Evolutionary conservation across 1,139 yeast species (phyloP).

Genomic region (Hyphopichia burtonii): DNA sequence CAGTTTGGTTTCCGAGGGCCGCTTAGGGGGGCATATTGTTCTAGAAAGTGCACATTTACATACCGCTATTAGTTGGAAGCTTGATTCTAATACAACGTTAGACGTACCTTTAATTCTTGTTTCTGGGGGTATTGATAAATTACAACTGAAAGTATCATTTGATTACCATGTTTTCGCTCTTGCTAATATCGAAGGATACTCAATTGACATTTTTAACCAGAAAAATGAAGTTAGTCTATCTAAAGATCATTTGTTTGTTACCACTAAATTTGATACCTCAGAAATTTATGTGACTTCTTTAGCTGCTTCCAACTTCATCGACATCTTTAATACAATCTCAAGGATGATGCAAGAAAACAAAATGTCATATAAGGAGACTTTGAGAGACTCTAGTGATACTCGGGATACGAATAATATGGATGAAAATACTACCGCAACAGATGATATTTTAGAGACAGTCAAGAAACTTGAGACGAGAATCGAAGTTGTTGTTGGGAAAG

Average conservation of each 20-base stretch:
- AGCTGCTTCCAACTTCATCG: slow-evolving; percentile 79
- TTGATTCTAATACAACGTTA: slow-evolving; percentile 36
- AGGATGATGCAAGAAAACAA: slow-evolving; percentile 74
- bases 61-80: slow-evolving; percentile 72
- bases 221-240: slow-evolving; percentile 45
- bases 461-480: slow-evolving; percentile 56
- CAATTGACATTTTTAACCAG: slow-evolving; percentile 67
- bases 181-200: slow-evolving; percentile 48
- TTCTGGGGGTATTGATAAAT: slow-evolving; percentile 53
- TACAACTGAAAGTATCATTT: slow-evolving; percentile 65
- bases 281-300: slow-evolving; percentile 74
- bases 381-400: slow-evolving; percentile 48
- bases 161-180: slow-evolving; percentile 85
- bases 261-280: slow-evolving; percentile 53
- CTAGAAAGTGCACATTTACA: slow-evolving; percentile 53
- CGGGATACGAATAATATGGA: slow-evolving; percentile 9
- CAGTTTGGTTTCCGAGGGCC: slow-evolving; percentile 62
- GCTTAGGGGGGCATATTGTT: slow-evolving; percentile 70
- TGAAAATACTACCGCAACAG: slow-evolving; percentile 16
- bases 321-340: slow-evolving; percentile 68
- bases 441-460: slow-evolving; percentile 36
- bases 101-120: slow-evolving; percentile 70
- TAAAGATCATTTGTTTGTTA: slow-evolving; percentile 64
- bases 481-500: slow-evolving; percentile 54
- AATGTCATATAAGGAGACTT: slow-evolving; percentile 71